Conservation (phyloP, 805 yeast species). For the Metschnikowia amazonensis region DNA sequence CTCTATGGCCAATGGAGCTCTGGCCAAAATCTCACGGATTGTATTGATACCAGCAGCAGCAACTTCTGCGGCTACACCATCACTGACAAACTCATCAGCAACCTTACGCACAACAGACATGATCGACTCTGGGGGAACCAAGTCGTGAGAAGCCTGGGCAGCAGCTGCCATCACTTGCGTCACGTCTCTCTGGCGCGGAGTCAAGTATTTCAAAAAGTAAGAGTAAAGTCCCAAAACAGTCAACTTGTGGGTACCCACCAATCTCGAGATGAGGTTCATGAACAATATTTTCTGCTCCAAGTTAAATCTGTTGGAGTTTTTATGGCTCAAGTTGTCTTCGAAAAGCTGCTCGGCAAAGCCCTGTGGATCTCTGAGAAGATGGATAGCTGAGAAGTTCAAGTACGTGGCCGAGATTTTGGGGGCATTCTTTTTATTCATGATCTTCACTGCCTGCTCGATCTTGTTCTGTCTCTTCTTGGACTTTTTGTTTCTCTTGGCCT, state of each 20-base stretch:
- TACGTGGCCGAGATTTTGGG: conserved; percentile 59
- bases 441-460: conserved; percentile 68
- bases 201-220: conserved; percentile 79
- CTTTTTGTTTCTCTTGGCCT: conserved; percentile 79
- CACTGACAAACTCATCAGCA: conserved; percentile 96
- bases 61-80: conserved; percentile 97
- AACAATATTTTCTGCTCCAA: conserved; percentile 86
- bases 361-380: conserved; percentile 92
- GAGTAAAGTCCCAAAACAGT: conserved; percentile 88
- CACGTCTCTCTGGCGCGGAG: conserved; percentile 92
- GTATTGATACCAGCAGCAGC: conserved; percentile 98
- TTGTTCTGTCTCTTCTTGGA: conserved; percentile 75
- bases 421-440: conserved; percentile 52
- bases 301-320: conserved; percentile 64
- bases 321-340: conserved; percentile 65
- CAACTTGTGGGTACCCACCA: conserved; percentile 92
- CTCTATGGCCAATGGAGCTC: conserved; percentile 95
- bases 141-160: conserved; percentile 94
- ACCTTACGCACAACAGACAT: conserved; percentile 79
- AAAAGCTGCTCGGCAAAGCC: conserved; percentile 90
- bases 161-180: conserved; percentile 95
- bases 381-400: conserved; percentile 92
- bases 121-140: conserved; percentile 94
- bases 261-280: conserved; percentile 80
- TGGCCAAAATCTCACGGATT: conserved; percentile 83